These are phyloP conservation scores for Pseudomassariella vexata DNA, from an alignment of 2,329 filamentous ascomycete genomes.

Conservation along the genomic window DNA sequence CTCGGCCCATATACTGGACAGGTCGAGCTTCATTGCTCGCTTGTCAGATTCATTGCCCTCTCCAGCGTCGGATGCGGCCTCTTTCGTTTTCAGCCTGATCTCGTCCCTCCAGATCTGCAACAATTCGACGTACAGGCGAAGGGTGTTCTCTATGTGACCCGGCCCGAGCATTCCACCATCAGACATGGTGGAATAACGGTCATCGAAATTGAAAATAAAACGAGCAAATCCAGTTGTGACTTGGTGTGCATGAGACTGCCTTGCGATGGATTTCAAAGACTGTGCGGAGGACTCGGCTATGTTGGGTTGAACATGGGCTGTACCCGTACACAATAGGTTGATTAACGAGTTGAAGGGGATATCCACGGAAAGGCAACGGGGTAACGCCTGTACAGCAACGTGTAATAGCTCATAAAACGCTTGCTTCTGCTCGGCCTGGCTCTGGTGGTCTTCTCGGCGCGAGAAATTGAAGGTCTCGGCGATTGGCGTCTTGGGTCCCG, in stretches of 20 bases:
- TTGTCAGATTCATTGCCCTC: conserved; percentile 62
- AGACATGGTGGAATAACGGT: conserved; percentile 94
- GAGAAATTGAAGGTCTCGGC: conserved; percentile 89
- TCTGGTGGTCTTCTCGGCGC: conserved; percentile 71
- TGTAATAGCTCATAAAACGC: conserved; percentile 94
- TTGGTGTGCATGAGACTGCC: conserved; percentile 87
- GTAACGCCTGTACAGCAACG: conserved; percentile 90
- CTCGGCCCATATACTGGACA: conserved; percentile 84
- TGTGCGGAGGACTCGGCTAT: conserved; percentile 90
- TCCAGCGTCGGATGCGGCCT: conserved; percentile 58
- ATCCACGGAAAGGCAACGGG: conserved; percentile 84
- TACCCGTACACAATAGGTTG: conserved; percentile 92
- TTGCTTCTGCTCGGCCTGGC: conserved; percentile 75
- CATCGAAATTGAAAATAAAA: conserved; percentile 98
- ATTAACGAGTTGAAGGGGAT: conserved; percentile 92
- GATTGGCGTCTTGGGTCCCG: conserved; percentile 89
- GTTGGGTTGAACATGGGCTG: conserved; percentile 86
- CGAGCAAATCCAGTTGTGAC: conserved; percentile 94
- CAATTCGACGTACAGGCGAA: conserved; percentile 88
- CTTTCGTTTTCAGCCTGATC: conserved; percentile 78
- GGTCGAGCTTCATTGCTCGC: conserved; percentile 71
- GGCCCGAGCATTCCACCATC: conserved; percentile 94
- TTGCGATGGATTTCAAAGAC: conserved; percentile 90
- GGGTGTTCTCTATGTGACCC: conserved; percentile 88
- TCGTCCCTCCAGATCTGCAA: conserved; percentile 97